Evolutionary conservation across 257 asterid genomes (phyloP), one percentile per base, ranked within the genome.

Genomic region (Solanum piurae): DNA sequence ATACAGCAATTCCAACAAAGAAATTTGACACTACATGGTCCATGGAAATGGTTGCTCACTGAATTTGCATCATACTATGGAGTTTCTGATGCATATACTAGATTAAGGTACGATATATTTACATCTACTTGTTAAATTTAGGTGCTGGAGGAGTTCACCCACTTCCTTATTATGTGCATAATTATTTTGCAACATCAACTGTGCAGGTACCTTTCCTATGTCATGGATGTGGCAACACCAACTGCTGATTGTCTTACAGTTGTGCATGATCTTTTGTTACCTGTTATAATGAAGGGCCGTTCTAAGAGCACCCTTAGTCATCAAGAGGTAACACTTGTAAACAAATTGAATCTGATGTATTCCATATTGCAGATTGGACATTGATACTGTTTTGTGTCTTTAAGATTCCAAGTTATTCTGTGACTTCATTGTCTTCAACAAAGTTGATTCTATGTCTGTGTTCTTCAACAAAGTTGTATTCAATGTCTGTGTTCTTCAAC

Each of bases 191-290:
- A 55, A 36, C 55, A 75, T 86, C 87, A 44, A 79, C 34, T 79
- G 27, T 80, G 76, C 89, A 92, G 94, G 87, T 92, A 92, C 89
- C 94, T 92, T 34, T 86, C 93, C n/a, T 92, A 92, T 89, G 92
- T 92, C 34, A 92, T 92, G 94, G 94, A 92, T 89, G 94, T 91
- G 52, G 94, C 94, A 37, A 92, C 94, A 9, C 94, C 94, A 75
- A 92, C 94, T 8, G 92, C 94, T 83, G 91, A 92, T 75, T 92
- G 94, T 87, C 90, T 91, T 13, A 87, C 86, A 4, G 84, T 92
- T 86, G 92, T 92, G 25, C 87, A 90, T 38, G 92, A 91, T 69
- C 86, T 91, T 21, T 88, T 92, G 83, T 34, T 89, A 66, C 93
- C 92, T 25, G 93, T 92, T 71, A 75, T 89, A 44, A 91, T 92